Percentiles rank a stretch among this genome's conserved stretches.
These are phyloP conservation scores for Pelargonium cotyledonis DNA, from an alignment of 441 rosid genomes.

Conservation along the genomic window DNA sequence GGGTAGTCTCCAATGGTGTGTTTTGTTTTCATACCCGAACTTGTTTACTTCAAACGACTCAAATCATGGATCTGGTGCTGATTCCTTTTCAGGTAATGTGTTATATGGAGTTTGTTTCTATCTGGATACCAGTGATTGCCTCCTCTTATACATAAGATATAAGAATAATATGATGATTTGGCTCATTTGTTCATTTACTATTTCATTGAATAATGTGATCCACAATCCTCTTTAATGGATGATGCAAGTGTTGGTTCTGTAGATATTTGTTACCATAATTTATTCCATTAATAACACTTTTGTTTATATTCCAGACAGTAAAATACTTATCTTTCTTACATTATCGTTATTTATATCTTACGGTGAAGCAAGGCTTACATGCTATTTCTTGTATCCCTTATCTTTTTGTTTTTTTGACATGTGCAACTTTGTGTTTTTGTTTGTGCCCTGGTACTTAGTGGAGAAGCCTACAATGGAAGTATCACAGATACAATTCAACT, in stretches of 20 bases:
- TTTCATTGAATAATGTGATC: not conserved
- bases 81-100: conserved; percentile 34
- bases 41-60: conserved; percentile 21
- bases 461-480: conserved; percentile 89
- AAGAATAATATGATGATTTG: not conserved
- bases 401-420: conserved; percentile 8
- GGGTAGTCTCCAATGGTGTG: no score
- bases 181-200: not conserved
- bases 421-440: conserved; percentile 90
- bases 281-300: not conserved
- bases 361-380: not conserved
- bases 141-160: not conserved
- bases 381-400: conserved; percentile 16
- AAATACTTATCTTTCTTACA: no score
- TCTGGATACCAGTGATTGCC: not conserved
- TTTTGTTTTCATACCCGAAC: conserved; percentile 25
- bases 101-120: no score
- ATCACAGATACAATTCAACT: conserved; percentile 87
- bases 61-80: conserved; percentile 32
- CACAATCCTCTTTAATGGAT: not conserved
- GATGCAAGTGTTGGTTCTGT: not conserved
- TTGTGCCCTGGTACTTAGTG: conserved; percentile 86
- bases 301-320: not conserved
- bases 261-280: not conserved
- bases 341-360: not conserved